phyloP scores from a whole-genome alignment of 495 filamentous ascomycete species.

The Melanomma pulvis-pyrius region DNA sequence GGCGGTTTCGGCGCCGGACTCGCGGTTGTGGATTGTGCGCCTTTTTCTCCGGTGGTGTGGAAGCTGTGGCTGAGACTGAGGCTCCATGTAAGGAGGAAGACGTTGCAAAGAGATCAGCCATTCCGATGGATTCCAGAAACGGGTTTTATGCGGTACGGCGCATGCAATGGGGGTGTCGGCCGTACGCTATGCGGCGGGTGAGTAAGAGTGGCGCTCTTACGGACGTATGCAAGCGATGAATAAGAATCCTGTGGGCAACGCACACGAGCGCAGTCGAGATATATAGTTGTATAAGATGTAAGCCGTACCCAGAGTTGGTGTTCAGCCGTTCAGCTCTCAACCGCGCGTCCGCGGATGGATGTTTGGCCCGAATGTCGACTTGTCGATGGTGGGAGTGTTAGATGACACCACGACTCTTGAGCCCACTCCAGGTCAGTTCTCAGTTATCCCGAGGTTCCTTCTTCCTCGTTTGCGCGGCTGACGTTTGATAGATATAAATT shows the following conservation, averaged over 20 bases:
- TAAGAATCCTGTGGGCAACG: background rate
- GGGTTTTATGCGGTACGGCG: background rate
- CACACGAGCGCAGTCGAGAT: background rate
- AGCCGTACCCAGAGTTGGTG: background rate
- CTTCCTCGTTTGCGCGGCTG: background rate
- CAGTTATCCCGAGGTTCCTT: background rate
- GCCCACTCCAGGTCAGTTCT: no score
- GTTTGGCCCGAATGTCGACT: background rate
- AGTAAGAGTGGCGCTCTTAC: background rate
- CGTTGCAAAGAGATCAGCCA: slow-evolving; percentile 9
- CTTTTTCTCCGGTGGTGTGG: slow-evolving; percentile 10
- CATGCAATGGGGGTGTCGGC: background rate
- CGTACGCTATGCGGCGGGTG: background rate
- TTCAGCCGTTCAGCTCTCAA: background rate
- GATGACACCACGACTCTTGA: no score
- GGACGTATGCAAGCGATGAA: slow-evolving; percentile 1
- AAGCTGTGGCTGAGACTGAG: background rate
- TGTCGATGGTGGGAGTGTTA: background rate
- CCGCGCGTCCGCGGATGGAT: background rate
- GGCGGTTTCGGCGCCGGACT: slow-evolving; percentile 66
- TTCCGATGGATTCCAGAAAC: background rate
- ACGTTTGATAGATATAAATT: no score
- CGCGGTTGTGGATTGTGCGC: slow-evolving; percentile 20
- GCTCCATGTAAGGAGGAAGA: background rate
- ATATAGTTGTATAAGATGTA: background rate